phyloP scores from a whole-genome alignment of 306 rosid species.

The Leucaena leucocephala region DNA sequence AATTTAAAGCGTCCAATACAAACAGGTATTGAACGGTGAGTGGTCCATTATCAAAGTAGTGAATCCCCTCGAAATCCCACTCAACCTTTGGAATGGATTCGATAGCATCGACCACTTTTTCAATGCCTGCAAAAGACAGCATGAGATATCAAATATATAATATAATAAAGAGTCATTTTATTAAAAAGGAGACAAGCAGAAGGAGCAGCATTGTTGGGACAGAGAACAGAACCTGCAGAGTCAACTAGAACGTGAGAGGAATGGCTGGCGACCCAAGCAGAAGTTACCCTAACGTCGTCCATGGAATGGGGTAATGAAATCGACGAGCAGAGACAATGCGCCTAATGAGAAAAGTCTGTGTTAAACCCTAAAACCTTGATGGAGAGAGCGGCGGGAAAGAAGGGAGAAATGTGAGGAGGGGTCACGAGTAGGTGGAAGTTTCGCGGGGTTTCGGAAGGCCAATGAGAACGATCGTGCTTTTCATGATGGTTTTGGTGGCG shows the following conservation, averaged over 20 bases:
- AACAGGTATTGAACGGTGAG: slow-evolving; percentile 90
- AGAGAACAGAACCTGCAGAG: slow-evolving; percentile 58
- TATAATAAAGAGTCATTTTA: neutral
- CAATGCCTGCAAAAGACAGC: slow-evolving; percentile 62
- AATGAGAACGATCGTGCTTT: neutral
- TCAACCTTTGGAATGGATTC: slow-evolving; percentile 78
- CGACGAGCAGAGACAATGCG: slow-evolving; percentile 30
- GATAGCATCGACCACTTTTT: slow-evolving; percentile 68
- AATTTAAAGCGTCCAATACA: slow-evolving; percentile 87
- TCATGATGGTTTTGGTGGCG: slow-evolving; percentile 11
- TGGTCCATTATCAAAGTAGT: slow-evolving; percentile 89
- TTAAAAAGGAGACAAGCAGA: neutral
- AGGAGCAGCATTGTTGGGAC: neutral
- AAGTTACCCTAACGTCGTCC: slow-evolving; percentile 84
- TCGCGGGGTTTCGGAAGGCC: slow-evolving; percentile 53
- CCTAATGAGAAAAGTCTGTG: neutral
- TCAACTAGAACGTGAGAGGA: slow-evolving; percentile 87
- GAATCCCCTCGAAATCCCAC: slow-evolving; percentile 99
- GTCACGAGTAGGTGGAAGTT: slow-evolving; percentile 43
- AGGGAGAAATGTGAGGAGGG: neutral
- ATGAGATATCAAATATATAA: neutral
- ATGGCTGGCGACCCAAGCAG: slow-evolving; percentile 90
- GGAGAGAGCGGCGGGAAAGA: slow-evolving; percentile 22
- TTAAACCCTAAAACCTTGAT: slow-evolving; percentile 41
- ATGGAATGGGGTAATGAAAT: slow-evolving; percentile 56